These are phyloP conservation scores for Aureobasidium sp. DNA, from an alignment of 2,329 filamentous ascomycete species.

Conservation along the genomic window DNA sequence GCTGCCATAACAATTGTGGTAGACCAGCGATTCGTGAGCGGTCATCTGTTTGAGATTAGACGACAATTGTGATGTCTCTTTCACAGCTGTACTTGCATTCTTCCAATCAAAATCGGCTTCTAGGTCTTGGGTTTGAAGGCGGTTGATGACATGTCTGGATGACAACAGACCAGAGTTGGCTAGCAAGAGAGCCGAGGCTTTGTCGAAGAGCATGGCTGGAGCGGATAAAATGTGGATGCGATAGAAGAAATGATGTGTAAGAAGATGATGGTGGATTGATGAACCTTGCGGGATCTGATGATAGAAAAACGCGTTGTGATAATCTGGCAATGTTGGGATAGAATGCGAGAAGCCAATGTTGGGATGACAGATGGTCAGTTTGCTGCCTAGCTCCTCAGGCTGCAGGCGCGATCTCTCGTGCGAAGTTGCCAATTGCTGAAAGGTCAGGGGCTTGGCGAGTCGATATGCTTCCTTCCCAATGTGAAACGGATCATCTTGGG, in stretches of 20 bases:
- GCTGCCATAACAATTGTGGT: conserved; percentile 34
- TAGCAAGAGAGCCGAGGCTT: background rate
- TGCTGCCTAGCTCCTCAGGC: background rate
- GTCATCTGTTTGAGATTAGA: background rate
- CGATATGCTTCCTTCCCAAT: background rate
- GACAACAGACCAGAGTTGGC: background rate
- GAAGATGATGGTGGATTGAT: background rate
- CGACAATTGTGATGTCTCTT: too few relatives aligned
- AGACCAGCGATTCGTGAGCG: conserved; percentile 15
- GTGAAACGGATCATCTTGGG: background rate
- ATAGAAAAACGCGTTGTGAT: background rate
- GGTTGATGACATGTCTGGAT: background rate
- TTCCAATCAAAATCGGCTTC: background rate
- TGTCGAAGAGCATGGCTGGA: conserved; percentile 3
- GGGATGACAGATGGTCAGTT: background rate
- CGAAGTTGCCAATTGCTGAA: background rate
- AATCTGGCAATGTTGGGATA: background rate
- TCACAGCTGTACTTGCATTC: background rate
- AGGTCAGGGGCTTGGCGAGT: background rate
- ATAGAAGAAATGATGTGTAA: background rate
- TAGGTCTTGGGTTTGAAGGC: background rate
- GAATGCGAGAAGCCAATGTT: background rate
- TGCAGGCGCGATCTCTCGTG: background rate
- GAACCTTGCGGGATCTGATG: background rate
- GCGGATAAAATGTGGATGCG: background rate